These are phyloP conservation scores for Rubia yunnanensis DNA, from an alignment of 257 asterid species.

Conservation along the genomic window DNA sequence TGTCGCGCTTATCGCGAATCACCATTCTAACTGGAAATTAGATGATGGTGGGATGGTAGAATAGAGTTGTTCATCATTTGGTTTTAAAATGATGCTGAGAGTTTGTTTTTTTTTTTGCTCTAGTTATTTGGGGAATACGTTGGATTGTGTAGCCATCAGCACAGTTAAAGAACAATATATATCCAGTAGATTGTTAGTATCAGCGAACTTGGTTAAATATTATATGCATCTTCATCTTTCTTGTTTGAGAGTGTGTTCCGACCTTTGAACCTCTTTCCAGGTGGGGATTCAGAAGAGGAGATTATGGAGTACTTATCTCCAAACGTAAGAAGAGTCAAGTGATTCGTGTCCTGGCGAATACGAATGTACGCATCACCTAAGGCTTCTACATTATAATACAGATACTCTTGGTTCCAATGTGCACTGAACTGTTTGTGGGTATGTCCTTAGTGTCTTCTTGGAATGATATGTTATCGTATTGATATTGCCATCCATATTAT, in stretches of 20 bases:
- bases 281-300: constrained; percentile 30
- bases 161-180: too few species aligned
- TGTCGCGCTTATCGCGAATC: background rate
- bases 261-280: constrained; percentile 15
- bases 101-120: background rate
- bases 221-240: background rate
- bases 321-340: constrained; percentile 36
- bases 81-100: background rate
- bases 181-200: background rate
- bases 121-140: background rate
- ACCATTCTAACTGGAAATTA: background rate
- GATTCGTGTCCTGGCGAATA: constrained; percentile 57
- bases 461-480: background rate
- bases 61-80: background rate
- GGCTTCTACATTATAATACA: constrained; percentile 28
- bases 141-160: too few species aligned
- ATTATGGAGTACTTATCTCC: constrained; percentile 21
- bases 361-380: constrained; percentile 62
- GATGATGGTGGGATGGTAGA: background rate
- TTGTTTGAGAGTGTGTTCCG: background rate
- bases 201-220: too few species aligned
- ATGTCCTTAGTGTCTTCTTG: constrained; percentile 21
- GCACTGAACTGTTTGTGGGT: constrained; percentile 33
- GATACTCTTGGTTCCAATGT: constrained; percentile 30
- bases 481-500: background rate